A percentile compares a stretch with the other conserved stretches of the same genome.
These are phyloP conservation scores for Luzula sylvatica DNA, from an alignment of 176 grass and related monocot genomes.

Conservation along the genomic window DNA sequence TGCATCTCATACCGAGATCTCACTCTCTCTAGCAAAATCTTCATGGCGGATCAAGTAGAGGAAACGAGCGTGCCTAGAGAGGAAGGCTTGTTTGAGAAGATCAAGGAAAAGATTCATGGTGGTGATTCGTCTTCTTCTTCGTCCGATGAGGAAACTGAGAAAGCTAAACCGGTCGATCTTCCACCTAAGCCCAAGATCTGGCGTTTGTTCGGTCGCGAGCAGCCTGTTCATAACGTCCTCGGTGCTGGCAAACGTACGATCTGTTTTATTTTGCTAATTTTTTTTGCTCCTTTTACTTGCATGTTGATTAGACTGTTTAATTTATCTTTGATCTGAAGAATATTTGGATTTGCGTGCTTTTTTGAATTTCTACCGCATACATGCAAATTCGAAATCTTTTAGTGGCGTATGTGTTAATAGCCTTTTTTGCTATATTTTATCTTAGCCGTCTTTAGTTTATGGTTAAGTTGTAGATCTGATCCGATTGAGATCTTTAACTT, in stretches of 20 bases:
- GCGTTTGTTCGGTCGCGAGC: conserved; percentile 78
- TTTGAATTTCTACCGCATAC: background rate
- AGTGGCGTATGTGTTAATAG: background rate
- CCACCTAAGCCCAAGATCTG: conserved; percentile 51
- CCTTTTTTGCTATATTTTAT: background rate
- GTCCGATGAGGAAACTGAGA: conserved; percentile 43
- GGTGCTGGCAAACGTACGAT: conserved; percentile 76
- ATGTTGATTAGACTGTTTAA: background rate
- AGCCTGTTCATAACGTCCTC: conserved; percentile 69
- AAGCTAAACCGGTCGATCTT: conserved; percentile 21
- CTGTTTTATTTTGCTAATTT: background rate
- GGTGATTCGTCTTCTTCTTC: conserved; percentile 20
- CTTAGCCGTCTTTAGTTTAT: conserved; percentile 11
- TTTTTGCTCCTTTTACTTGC: background rate
- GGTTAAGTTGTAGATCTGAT: conserved; percentile 30
- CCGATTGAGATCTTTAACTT: background rate
- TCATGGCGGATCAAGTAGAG: conserved; percentile 60
- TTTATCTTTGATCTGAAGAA: background rate
- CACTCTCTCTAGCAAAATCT: background rate
- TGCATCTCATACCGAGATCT: background rate
- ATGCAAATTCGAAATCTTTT: background rate
- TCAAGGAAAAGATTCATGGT: conserved; percentile 65
- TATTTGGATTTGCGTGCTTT: background rate
- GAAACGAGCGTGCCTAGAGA: conserved; percentile 36
- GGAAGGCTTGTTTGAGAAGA: conserved; percentile 51